A percentile compares a stretch with the other conserved stretches of the same genome.
Conservation (phyloP, 2,329 filamentous ascomycete species). For the Microcera coccophila region DNA sequence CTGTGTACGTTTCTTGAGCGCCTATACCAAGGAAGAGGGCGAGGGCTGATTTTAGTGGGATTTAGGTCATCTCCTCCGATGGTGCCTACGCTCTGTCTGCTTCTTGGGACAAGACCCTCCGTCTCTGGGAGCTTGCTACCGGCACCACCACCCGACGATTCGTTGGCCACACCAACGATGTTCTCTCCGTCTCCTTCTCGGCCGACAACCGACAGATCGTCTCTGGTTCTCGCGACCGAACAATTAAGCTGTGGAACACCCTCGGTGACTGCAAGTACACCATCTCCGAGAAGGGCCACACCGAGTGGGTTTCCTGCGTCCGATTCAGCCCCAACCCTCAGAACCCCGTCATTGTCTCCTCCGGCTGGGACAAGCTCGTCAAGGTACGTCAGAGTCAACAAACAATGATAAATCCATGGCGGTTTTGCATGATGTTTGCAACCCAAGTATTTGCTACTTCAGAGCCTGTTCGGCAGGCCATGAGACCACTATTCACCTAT, state of each 20-base stretch:
- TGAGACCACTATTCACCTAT: slow-evolving; percentile 95
- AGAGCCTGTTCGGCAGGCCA: slow-evolving; percentile 81
- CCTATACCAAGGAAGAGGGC: slow-evolving; percentile 8
- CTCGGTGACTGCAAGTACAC: slow-evolving; percentile 99
- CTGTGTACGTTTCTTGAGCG: slow-evolving; percentile 70
- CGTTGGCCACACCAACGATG: slow-evolving; percentile 98
- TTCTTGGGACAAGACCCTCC: slow-evolving; percentile 99
- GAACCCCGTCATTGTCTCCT: slow-evolving; percentile 98
- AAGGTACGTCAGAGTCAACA: slow-evolving; percentile 78
- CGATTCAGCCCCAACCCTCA: slow-evolving; percentile 99
- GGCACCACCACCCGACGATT: slow-evolving; percentile 97
- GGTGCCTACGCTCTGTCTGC: slow-evolving; percentile 98
- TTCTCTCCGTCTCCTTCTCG: slow-evolving; percentile 99
- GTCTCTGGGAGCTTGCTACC: slow-evolving; percentile 97
- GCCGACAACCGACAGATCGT: slow-evolving; percentile 99
- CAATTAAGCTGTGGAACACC: slow-evolving; percentile 99
- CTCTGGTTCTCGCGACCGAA: slow-evolving; percentile 94
- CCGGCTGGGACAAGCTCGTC: slow-evolving; percentile 99
- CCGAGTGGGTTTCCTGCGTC: slow-evolving; percentile 99
- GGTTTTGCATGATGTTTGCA: slow-evolving; percentile 81
- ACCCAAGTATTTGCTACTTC: slow-evolving; percentile 99
- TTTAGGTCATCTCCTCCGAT: slow-evolving; percentile 96
- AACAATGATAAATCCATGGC: slow-evolving; percentile 1
- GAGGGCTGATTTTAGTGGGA: slow-evolving; percentile 24
- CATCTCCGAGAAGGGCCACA: slow-evolving; percentile 99